Evolutionary conservation across 2,329 filamentous ascomycete genomes (phyloP).

Genomic region (Orbilia oligospora): DNA sequence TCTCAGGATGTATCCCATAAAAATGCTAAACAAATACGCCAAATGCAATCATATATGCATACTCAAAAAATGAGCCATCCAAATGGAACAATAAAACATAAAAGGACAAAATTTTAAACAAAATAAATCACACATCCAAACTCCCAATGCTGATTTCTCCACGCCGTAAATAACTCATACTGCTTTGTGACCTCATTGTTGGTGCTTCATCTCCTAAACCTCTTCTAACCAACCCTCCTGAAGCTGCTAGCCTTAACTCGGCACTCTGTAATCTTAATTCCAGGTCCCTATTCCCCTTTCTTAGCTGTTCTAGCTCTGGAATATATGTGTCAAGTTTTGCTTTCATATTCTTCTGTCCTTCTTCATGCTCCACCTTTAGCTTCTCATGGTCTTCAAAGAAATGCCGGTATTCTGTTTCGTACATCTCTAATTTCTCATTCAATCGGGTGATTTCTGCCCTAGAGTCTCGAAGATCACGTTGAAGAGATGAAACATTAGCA

Average conservation of each 20-base stretch:
- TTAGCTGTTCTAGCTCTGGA: slow-evolving; percentile 43
- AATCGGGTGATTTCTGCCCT: slow-evolving; percentile 38
- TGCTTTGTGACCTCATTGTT: slow-evolving; percentile 45
- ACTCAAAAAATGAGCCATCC: slow-evolving; percentile 1
- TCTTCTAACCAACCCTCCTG: slow-evolving; percentile 35
- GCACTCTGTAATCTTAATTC: slow-evolving; percentile 45
- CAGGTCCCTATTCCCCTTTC: slow-evolving; percentile 45
- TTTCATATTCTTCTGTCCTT: slow-evolving; percentile 37
- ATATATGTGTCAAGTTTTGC: slow-evolving; percentile 31
- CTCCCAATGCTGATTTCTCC: slow-evolving; percentile 53
- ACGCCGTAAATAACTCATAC: slow-evolving; percentile 50
- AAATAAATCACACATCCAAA: slow-evolving; percentile 31
- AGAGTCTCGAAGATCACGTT: slow-evolving; percentile 51
- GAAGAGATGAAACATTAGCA: slow-evolving; percentile 18
- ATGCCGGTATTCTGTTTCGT: slow-evolving; percentile 55
- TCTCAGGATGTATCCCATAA: slow-evolving; percentile 23
- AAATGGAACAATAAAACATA: background rate
- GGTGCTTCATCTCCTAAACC: slow-evolving; percentile 9
- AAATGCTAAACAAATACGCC: slow-evolving; percentile 47
- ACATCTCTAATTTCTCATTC: slow-evolving; percentile 56
- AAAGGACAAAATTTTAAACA: slow-evolving; percentile 11
- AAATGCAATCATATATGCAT: slow-evolving; percentile 16
- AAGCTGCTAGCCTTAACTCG: slow-evolving; percentile 52
- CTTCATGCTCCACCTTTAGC: slow-evolving; percentile 46
- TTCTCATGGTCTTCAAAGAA: slow-evolving; percentile 56